Conservation (phyloP, 2,329 filamentous ascomycete species). For the Xylariaceae sp. region DNA sequence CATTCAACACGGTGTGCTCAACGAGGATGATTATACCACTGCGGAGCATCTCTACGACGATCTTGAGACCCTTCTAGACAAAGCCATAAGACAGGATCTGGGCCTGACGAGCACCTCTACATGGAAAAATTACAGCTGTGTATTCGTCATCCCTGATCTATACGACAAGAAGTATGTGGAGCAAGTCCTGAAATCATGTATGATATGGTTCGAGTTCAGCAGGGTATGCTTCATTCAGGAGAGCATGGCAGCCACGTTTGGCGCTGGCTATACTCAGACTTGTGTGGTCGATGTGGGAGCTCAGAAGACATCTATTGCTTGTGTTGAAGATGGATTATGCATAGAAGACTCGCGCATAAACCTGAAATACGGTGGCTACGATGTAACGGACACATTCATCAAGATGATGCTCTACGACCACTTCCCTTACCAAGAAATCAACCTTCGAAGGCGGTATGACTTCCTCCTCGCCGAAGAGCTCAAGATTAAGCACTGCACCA, state of each 20-base stretch:
- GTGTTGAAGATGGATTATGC: constrained; percentile 94
- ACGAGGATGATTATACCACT: constrained; percentile 85
- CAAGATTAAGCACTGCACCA: constrained; percentile 90
- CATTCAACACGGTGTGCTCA: constrained; percentile 82
- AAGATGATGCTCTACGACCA: constrained; percentile 98
- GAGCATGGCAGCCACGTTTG: constrained; percentile 91
- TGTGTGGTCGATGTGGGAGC: constrained; percentile 97
- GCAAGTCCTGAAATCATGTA: constrained; percentile 80
- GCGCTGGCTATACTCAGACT: constrained; percentile 89
- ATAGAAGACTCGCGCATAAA: constrained; percentile 95
- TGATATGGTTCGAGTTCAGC: constrained; percentile 88
- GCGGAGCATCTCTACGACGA: constrained; percentile 84
- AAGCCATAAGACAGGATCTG: constrained; percentile 84
- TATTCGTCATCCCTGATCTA: constrained; percentile 95
- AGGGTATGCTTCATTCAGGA: constrained; percentile 95
- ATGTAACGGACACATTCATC: constrained; percentile 92
- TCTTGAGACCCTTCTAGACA: constrained; percentile 84
- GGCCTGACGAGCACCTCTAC: constrained; percentile 78
- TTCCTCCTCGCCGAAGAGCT: constrained; percentile 93
- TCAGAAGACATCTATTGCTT: constrained; percentile 96
- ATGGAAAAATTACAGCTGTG: constrained; percentile 90
- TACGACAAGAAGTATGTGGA: constrained; percentile 95
- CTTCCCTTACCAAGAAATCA: constrained; percentile 95
- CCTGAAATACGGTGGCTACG: constrained; percentile 88
- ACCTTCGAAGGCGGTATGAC: constrained; percentile 87